Evolutionary conservation across 305 asterid species (phyloP).

Genomic region (Galium porrigens): DNA sequence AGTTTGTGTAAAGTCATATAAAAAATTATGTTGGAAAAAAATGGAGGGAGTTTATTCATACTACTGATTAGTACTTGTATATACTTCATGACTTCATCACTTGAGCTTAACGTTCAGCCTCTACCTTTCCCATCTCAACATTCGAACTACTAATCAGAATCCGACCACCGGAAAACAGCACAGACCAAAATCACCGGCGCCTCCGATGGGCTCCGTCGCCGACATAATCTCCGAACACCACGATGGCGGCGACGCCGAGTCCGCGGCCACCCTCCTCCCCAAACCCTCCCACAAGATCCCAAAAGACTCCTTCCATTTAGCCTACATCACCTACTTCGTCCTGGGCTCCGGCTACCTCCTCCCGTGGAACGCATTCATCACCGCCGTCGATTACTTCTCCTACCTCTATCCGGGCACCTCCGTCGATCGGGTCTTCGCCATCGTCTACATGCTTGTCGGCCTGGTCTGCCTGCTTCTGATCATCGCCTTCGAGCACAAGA

Average conservation of each 20-base stretch:
- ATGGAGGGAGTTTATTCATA: background rate
- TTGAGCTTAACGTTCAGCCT: background rate
- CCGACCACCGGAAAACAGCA: background rate
- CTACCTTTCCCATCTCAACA: background rate
- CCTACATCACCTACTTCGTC: conserved; percentile 72
- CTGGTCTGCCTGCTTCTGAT: conserved; percentile 32
- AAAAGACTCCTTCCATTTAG: conserved; percentile 54
- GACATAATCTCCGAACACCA: background rate
- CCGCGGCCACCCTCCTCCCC: conserved; percentile 29
- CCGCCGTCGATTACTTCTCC: conserved; percentile 87
- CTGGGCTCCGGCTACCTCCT: conserved; percentile 71
- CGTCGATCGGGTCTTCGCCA: conserved; percentile 59
- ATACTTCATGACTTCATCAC: background rate
- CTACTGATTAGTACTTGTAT: background rate
- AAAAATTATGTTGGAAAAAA: too few relatives aligned
- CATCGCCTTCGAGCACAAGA: conserved; percentile 50
- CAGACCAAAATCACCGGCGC: conserved; percentile 7
- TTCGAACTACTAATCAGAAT: background rate
- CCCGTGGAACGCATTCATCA: conserved; percentile 96
- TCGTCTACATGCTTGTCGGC: conserved; percentile 58
- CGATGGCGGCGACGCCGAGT: conserved; percentile 28
- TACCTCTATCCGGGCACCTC: conserved; percentile 68
- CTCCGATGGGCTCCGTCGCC: conserved; percentile 33
- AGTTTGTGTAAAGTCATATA: too few relatives aligned
- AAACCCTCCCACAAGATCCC: conserved; percentile 33